Percentiles rank a stretch among this genome's conserved stretches.
Evolutionary conservation across 148 eudicot genomes (phyloP).

Genomic region (Rhododendron ferrugineum): DNA sequence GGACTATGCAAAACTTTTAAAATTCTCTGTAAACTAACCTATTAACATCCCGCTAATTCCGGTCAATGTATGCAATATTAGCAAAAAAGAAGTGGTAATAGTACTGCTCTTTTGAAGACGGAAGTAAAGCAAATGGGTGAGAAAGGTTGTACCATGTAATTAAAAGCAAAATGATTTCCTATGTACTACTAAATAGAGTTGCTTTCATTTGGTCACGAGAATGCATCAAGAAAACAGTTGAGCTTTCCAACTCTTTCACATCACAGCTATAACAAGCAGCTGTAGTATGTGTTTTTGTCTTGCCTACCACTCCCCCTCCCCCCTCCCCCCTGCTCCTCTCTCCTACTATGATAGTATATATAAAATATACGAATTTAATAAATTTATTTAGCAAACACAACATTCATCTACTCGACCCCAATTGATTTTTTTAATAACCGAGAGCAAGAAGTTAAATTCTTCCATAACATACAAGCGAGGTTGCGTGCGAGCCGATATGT

Average conservation of each 20-base stretch:
- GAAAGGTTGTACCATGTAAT: not conserved
- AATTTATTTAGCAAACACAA: not conserved
- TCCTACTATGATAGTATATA: not conserved
- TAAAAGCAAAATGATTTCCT: not conserved
- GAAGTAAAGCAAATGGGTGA: not conserved
- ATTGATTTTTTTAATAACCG: not conserved
- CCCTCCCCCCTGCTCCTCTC: not conserved
- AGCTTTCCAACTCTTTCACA: conserved; percentile 4
- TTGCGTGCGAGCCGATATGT: not conserved
- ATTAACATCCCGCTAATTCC: too few species aligned
- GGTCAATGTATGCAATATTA: too few species aligned
- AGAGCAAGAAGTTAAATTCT: not conserved
- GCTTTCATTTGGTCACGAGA: conserved; percentile 21
- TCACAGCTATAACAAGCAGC: not conserved
- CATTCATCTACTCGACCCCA: not conserved
- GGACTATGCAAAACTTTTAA: too few species aligned
- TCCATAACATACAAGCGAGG: not conserved
- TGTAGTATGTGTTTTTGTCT: not conserved
- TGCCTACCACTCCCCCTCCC: not conserved
- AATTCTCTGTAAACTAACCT: too few species aligned
- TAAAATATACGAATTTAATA: too few species aligned
- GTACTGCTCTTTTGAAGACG: not conserved
- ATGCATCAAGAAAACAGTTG: conserved; percentile 21
- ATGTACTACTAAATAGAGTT: not conserved
- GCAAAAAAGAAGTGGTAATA: not conserved